Base-by-base conservation (phyloP, 768 basidiomycete genomes). In the Gyrodon lividus region DNA sequence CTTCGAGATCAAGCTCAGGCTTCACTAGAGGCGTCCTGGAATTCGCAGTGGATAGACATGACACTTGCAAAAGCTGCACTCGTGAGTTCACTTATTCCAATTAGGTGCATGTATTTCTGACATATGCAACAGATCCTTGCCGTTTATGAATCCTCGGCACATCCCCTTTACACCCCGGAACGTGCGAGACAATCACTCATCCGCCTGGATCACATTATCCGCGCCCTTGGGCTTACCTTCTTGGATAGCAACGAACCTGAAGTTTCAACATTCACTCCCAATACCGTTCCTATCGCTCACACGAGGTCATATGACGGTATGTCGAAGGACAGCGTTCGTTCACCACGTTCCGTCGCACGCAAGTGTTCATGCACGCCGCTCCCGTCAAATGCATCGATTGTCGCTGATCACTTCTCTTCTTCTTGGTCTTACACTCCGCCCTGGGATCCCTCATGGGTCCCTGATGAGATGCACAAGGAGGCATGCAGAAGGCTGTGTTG, bases 401-500 rank as follows among this genome's bases (percentile, higher is more conserved):
- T 56, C 14, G 43, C 59, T 0, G 74, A 78, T 50, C 70, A 63
- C 1, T 70, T 72, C 46, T 66, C 71, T 1, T 71, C 67, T 24
- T 65, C 74, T 9, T 83, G 79, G 71, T 69, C 75, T 0, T 78
- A 76, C 46, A 72, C 71, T 10, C 75, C 82, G 5, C 78, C 82
- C 1, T 92, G 88, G 88, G 78, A 83, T 58, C 64, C 75, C 0
- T 52, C 67, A 3, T 88, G 86, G 86, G 70, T 73, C 2, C 63
- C 72, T 0, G 71, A 69, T 1, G 79, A 91, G 55, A 75, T 77
- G 30, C 77, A 78, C 33, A 79, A 78, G 48, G 89, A 92, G 61
- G 85, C 88, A 59, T 82, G 82, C 50, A 78, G 89, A n/a, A 71
- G 89, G 22, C 72, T 91, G 16, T 87, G 85, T 61, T 91, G 89